Conservation (phyloP, 805 yeast species). For the Starmerella bombi region DNA sequence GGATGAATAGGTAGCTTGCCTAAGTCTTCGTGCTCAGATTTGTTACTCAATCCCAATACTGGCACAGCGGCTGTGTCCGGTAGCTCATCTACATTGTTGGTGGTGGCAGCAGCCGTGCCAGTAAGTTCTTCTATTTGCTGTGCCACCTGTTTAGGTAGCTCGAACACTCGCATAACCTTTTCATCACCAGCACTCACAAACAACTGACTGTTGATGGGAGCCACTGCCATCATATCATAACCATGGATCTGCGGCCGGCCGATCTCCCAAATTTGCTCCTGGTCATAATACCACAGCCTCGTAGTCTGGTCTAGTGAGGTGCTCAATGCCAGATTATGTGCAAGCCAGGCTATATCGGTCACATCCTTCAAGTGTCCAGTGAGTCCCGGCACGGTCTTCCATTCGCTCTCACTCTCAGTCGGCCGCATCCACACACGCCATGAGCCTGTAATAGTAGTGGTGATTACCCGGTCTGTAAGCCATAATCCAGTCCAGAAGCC, state of each 20-base stretch:
- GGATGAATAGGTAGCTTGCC: conserved; percentile 46
- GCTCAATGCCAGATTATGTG: conserved; percentile 45
- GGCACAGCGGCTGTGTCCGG: conserved; percentile 87
- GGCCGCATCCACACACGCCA: conserved; percentile 58
- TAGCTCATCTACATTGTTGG: conserved; percentile 26
- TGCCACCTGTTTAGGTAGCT: conserved; percentile 71
- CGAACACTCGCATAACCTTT: conserved; percentile 77
- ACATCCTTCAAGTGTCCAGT: conserved; percentile 66
- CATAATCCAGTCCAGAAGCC: conserved; percentile 61
- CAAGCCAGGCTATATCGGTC: conserved; percentile 64
- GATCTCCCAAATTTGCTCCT: conserved; percentile 57
- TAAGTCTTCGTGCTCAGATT: conserved; percentile 41
- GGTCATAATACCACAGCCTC: conserved; percentile 47
- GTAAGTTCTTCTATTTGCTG: conserved; percentile 35
- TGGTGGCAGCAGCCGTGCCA: background rate
- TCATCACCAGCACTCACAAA: conserved; percentile 96
- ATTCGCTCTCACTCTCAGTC: background rate
- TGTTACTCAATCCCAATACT: conserved; percentile 83
- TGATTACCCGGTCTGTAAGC: conserved; percentile 45
- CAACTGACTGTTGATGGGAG: conserved; percentile 42
- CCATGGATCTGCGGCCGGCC: conserved; percentile 98
- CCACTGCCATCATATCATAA: conserved; percentile 80
- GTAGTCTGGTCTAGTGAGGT: conserved; percentile 93
- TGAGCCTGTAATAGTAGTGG: conserved; percentile 88
- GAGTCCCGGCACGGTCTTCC: conserved; percentile 35